These are phyloP conservation scores for Plantago elongata DNA, from an alignment of 257 asterid genomes.

Conservation along the genomic window DNA sequence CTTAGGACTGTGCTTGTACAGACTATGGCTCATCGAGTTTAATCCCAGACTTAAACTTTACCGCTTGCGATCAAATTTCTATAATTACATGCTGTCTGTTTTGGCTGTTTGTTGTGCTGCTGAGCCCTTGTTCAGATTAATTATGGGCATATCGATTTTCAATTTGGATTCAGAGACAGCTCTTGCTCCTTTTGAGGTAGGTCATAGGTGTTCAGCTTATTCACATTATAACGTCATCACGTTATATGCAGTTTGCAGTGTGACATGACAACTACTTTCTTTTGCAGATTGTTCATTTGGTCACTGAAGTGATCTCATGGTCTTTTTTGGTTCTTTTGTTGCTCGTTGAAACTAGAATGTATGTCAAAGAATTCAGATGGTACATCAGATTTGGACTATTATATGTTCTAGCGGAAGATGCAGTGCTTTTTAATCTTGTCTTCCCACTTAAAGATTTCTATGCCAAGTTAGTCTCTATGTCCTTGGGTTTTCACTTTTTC, in stretches of 20 bases:
- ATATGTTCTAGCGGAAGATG: conserved; percentile 68
- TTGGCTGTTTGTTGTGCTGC: conserved; percentile 59
- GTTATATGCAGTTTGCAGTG: conserved; percentile 3
- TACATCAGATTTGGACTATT: conserved; percentile 65
- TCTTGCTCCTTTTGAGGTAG: conserved; percentile 78
- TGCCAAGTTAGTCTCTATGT: conserved; percentile 36
- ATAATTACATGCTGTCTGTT: conserved; percentile 47
- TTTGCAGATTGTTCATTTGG: conserved; percentile 64
- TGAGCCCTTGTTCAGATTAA: conserved; percentile 57
- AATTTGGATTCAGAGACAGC: conserved; percentile 45
- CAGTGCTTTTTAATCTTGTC: conserved; percentile 53
- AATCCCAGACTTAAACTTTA: conserved; percentile 38
- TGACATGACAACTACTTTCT: conserved; percentile 17
- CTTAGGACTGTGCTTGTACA: conserved; percentile 49
- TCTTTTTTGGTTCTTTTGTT: conserved; percentile 59
- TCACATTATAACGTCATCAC: conserved; percentile 1
- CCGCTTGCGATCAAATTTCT: conserved; percentile 52
- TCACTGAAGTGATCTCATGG: conserved; percentile 62
- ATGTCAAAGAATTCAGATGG: conserved; percentile 79
- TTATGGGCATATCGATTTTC: conserved; percentile 57
- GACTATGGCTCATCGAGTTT: conserved; percentile 48
- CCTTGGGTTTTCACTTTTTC: conserved; percentile 14
- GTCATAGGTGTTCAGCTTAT: conserved; percentile 5
- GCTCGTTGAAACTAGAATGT: conserved; percentile 56
- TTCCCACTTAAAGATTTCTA: conserved; percentile 48